These are phyloP conservation scores for Lachancea fermentati DNA, from an alignment of 805 yeast species.

Conservation along the genomic window DNA sequence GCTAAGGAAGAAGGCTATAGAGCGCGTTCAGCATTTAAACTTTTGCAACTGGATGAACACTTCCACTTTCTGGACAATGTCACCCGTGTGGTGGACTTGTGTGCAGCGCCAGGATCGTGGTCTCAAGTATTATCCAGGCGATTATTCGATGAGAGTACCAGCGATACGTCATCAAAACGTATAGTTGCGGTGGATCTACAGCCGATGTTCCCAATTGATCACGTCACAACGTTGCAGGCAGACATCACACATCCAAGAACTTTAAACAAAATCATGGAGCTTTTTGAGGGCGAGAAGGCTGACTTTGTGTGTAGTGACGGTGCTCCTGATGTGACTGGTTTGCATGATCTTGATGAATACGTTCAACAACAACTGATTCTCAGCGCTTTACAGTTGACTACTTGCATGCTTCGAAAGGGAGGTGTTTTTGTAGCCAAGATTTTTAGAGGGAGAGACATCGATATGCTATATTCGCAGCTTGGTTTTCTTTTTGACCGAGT, in stretches of 20 bases:
- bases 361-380: slow-evolving; percentile 91
- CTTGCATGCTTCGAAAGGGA: slow-evolving; percentile 81
- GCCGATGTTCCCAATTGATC: slow-evolving; percentile 94
- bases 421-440: slow-evolving; percentile 95
- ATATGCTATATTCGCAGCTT: slow-evolving; percentile 85
- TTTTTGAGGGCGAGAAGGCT: slow-evolving; percentile 88
- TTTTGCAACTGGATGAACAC: slow-evolving; percentile 85
- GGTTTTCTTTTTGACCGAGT: slow-evolving; percentile 81
- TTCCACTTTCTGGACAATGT: slow-evolving; percentile 74
- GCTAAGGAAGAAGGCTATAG: slow-evolving; percentile 99
- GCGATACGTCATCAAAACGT: slow-evolving; percentile 33
- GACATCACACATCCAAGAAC: slow-evolving; percentile 97
- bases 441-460: slow-evolving; percentile 94
- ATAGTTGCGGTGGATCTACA: slow-evolving; percentile 94
- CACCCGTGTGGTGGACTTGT: slow-evolving; percentile 83
- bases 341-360: slow-evolving; percentile 94
- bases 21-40: slow-evolving; percentile 93
- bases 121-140: slow-evolving; percentile 85
- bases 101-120: slow-evolving; percentile 99
- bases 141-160: slow-evolving; percentile 39
- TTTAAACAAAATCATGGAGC: slow-evolving; percentile 61
- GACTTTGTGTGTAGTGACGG: slow-evolving; percentile 97
- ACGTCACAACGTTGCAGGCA: slow-evolving; percentile 88
- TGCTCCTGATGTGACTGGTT: slow-evolving; percentile 97
- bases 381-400: slow-evolving; percentile 87